Conservation (phyloP, 495 filamentous ascomycete species). For the Hyaloscypha variabilis region DNA sequence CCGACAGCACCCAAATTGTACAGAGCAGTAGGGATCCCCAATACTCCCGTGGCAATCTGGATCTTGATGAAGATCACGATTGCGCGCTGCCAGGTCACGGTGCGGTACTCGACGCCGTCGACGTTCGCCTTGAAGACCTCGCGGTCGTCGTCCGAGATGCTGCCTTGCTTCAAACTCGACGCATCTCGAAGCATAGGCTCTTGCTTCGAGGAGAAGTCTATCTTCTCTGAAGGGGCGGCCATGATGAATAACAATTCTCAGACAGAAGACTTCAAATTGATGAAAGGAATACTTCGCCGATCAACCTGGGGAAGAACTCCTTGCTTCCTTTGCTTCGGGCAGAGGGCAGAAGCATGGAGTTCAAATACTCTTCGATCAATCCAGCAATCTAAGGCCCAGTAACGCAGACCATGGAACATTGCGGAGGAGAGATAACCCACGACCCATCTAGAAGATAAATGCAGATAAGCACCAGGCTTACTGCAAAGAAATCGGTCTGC, state of each 20-base stretch:
- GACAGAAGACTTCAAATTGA: too few species aligned
- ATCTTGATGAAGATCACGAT: constrained; percentile 48
- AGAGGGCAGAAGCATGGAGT: too few species aligned
- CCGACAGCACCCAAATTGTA: constrained; percentile 40
- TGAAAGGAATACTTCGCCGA: too few species aligned
- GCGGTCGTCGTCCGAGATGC: constrained; percentile 25
- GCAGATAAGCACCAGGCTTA: too few species aligned
- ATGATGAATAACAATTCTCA: background rate
- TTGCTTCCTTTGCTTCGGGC: too few species aligned
- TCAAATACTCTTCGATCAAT: too few species aligned
- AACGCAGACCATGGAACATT: too few species aligned
- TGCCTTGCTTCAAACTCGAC: background rate
- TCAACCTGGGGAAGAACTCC: too few species aligned
- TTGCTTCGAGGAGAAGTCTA: constrained; percentile 1
- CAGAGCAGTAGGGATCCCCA: constrained; percentile 38
- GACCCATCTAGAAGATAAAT: too few species aligned
- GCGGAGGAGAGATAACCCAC: too few species aligned
- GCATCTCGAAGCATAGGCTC: constrained; percentile 3
- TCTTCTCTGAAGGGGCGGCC: constrained; percentile 1
- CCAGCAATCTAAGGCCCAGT: too few species aligned
- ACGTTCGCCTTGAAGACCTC: constrained; percentile 54
- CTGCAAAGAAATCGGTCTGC: too few species aligned
- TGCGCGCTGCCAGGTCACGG: constrained; percentile 54
- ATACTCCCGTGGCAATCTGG: constrained; percentile 22
- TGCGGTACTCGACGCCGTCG: constrained; percentile 54